phyloP scores from a whole-genome alignment of 2,329 filamentous ascomycete species.

The Paecilomyces sp. region DNA sequence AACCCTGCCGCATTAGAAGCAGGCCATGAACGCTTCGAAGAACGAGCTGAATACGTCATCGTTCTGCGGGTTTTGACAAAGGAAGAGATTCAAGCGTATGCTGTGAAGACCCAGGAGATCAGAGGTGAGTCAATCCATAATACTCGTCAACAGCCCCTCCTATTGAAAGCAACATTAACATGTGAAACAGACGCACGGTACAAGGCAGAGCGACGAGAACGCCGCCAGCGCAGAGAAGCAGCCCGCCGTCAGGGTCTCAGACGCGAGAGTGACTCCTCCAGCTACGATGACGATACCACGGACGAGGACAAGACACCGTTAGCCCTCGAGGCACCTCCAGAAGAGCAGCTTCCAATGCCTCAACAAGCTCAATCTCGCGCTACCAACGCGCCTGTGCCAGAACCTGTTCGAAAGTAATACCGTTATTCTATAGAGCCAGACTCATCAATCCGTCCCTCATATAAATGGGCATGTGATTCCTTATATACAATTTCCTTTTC shows the following conservation, averaged over 20 bases:
- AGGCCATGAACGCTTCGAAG: conserved; percentile 86
- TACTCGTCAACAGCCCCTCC: background rate
- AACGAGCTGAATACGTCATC: conserved; percentile 88
- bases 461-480: background rate
- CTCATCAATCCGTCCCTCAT: background rate
- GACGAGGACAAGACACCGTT: conserved; percentile 20
- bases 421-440: background rate
- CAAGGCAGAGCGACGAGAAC: conserved; percentile 27
- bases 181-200: conserved; percentile 24
- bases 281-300: conserved; percentile 24
- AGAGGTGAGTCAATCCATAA: conserved; percentile 52
- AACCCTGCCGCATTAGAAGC: conserved; percentile 81
- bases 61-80: conserved; percentile 79
- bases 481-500: background rate
- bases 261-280: conserved; percentile 21
- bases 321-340: conserved; percentile 24
- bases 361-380: background rate
- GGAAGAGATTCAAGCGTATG: conserved; percentile 85
- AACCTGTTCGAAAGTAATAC: background rate
- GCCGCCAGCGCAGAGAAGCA: conserved; percentile 37
- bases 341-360: conserved; percentile 4
- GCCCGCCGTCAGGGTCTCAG: conserved; percentile 28
- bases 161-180: background rate
- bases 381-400: background rate
- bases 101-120: conserved; percentile 71